These are phyloP conservation scores for Phyllosticta capitalensis DNA, from an alignment of 2,329 filamentous ascomycete genomes.

Conservation along the genomic window DNA sequence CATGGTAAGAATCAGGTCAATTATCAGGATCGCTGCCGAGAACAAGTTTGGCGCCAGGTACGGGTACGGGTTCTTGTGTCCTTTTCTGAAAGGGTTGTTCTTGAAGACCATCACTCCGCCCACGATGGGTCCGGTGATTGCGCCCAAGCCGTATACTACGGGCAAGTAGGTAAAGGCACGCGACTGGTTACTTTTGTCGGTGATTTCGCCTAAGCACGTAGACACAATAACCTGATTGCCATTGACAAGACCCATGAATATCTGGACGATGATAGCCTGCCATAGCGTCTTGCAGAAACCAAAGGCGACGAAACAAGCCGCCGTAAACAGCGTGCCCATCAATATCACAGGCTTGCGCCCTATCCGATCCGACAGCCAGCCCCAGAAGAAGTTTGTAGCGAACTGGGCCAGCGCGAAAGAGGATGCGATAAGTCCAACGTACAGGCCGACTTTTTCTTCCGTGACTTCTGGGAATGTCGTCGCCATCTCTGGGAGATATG, in stretches of 20 bases:
- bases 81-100: slow-evolving; percentile 45
- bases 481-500: slow-evolving; percentile 91
- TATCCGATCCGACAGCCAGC: slow-evolving; percentile 68
- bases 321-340: slow-evolving; percentile 72
- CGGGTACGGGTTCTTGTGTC: slow-evolving; percentile 54
- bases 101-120: slow-evolving; percentile 72
- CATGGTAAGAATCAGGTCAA: slow-evolving; percentile 65
- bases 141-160: slow-evolving; percentile 89
- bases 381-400: slow-evolving; percentile 86
- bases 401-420: slow-evolving; percentile 89
- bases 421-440: slow-evolving; percentile 83
- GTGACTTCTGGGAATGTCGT: slow-evolving; percentile 74
- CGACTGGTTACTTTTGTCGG: slow-evolving; percentile 89
- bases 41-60: slow-evolving; percentile 80
- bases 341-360: slow-evolving; percentile 77
- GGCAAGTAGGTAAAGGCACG: slow-evolving; percentile 88
- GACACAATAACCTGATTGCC: slow-evolving; percentile 92
- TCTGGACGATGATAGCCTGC: slow-evolving; percentile 79
- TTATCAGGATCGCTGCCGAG: slow-evolving; percentile 58
- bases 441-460: slow-evolving; percentile 63
- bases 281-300: slow-evolving; percentile 75
- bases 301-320: slow-evolving; percentile 73
- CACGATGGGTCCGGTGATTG: slow-evolving; percentile 85
- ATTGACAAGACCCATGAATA: slow-evolving; percentile 85
- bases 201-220: slow-evolving; percentile 89